These are phyloP conservation scores for Barnettozyma californica DNA, from an alignment of 805 yeast genomes.

Conservation along the genomic window DNA sequence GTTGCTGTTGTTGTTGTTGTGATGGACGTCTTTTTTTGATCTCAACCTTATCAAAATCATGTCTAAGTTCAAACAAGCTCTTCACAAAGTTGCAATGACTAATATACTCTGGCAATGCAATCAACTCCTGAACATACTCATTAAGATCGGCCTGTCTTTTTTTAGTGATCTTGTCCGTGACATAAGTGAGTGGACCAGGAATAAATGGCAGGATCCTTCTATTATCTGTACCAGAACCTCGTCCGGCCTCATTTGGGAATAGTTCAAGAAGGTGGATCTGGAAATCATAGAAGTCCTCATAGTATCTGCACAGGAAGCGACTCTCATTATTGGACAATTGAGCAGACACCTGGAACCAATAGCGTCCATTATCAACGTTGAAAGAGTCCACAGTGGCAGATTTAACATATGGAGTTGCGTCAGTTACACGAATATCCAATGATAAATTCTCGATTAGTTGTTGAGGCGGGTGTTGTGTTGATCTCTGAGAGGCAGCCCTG, in stretches of 20 bases:
- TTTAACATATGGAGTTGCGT: conserved; percentile 20
- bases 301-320: conserved; percentile 77
- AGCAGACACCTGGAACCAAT: conserved; percentile 78
- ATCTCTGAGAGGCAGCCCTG: neutral
- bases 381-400: conserved; percentile 73
- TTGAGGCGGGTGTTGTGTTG: conserved; percentile 4
- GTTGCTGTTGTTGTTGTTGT: conserved; percentile 1
- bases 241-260: conserved; percentile 91
- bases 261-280: conserved; percentile 78
- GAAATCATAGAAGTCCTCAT: conserved; percentile 93
- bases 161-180: conserved; percentile 66
- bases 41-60: conserved; percentile 29
- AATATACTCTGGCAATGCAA: conserved; percentile 71
- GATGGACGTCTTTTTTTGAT: neutral
- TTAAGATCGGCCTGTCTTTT: conserved; percentile 52
- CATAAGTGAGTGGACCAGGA: conserved; percentile 93
- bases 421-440: conserved; percentile 6
- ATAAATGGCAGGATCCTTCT: conserved; percentile 85
- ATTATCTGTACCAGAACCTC: conserved; percentile 52
- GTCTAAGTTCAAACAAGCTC: conserved; percentile 56
- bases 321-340: conserved; percentile 60
- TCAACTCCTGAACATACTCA: conserved; percentile 51
- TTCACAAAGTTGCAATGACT: conserved; percentile 64
- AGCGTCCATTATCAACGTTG: conserved; percentile 77
- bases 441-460: conserved; percentile 9